A percentile compares a stretch with the other conserved stretches of the same genome.
Conservation (phyloP, 805 yeast genomes). For the Nakazawaea sp. region DNA sequence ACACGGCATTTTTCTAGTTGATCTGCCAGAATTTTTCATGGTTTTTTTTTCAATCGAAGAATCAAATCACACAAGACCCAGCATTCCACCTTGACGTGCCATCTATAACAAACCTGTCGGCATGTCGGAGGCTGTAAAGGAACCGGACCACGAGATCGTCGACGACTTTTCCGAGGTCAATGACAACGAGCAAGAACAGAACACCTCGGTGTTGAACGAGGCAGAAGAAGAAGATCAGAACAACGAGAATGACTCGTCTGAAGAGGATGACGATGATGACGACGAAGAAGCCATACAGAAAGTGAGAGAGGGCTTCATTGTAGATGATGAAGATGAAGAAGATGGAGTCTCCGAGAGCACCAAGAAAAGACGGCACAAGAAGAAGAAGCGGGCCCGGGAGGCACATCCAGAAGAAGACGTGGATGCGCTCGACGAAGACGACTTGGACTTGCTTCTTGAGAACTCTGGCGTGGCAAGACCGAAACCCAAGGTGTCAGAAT, state of each 20-base stretch:
- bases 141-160: too few relatives aligned
- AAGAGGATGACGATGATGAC: constrained; percentile 82
- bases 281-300: constrained; percentile 84
- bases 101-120: too few relatives aligned
- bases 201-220: constrained; percentile 16
- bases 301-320: constrained; percentile 89
- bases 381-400: constrained; percentile 30
- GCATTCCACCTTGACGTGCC: too few relatives aligned
- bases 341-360: constrained; percentile 36
- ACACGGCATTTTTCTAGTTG: too few relatives aligned
- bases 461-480: constrained; percentile 79
- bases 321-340: constrained; percentile 81
- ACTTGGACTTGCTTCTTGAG: constrained; percentile 84
- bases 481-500: constrained; percentile 33
- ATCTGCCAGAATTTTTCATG: too few relatives aligned
- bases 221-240: constrained; percentile 25
- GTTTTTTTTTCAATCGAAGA: too few relatives aligned
- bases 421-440: constrained; percentile 88
- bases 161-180: constrained; percentile 14
- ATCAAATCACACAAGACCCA: too few relatives aligned
- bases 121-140: too few relatives aligned
- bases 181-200: constrained; percentile 31
- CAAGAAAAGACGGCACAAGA: constrained; percentile 26
- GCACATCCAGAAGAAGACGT: constrained; percentile 36
- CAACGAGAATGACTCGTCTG: constrained; percentile 63